These are phyloP conservation scores for Diaporthe vaccinii DNA, from an alignment of 2,329 filamentous ascomycete species.

Conservation along the genomic window DNA sequence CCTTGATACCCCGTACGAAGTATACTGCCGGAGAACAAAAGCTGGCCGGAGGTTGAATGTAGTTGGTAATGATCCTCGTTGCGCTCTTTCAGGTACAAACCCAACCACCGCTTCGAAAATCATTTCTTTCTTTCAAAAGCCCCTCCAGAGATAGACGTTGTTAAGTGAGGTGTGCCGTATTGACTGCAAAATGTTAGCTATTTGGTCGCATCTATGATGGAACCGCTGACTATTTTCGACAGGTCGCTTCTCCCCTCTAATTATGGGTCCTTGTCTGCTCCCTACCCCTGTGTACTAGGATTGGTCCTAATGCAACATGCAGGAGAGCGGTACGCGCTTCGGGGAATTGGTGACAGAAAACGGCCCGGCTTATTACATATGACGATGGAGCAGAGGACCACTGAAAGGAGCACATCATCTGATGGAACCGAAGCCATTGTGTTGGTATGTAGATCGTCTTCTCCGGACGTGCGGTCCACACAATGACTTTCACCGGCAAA, in stretches of 20 bases:
- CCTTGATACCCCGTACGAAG: not conserved
- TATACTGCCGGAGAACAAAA: not conserved
- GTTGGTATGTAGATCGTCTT: not conserved
- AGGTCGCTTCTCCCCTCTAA: conserved; percentile 14
- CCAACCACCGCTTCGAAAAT: not conserved
- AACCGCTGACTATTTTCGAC: not conserved
- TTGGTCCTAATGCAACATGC: conserved; percentile 4
- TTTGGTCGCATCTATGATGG: not conserved
- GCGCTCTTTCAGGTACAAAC: not conserved
- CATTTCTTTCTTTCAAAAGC: not conserved
- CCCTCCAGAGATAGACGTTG: not conserved
- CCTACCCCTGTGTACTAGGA: not conserved
- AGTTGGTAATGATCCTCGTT: not conserved
- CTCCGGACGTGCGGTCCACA: not conserved
- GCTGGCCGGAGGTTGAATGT: too few relatives aligned
- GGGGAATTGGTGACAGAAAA: conserved; percentile 6
- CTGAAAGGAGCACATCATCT: not conserved
- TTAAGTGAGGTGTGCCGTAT: not conserved
- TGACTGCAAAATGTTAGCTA: not conserved
- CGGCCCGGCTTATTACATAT: not conserved
- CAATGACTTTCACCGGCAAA: not conserved
- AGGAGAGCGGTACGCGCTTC: not conserved
- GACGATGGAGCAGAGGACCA: not conserved
- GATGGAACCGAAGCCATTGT: not conserved
- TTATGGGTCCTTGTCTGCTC: not conserved